Percentiles rank a stretch among this genome's conserved stretches.
Conservation (phyloP, 441 rosid genomes). For the Gossypium davidsonii region DNA sequence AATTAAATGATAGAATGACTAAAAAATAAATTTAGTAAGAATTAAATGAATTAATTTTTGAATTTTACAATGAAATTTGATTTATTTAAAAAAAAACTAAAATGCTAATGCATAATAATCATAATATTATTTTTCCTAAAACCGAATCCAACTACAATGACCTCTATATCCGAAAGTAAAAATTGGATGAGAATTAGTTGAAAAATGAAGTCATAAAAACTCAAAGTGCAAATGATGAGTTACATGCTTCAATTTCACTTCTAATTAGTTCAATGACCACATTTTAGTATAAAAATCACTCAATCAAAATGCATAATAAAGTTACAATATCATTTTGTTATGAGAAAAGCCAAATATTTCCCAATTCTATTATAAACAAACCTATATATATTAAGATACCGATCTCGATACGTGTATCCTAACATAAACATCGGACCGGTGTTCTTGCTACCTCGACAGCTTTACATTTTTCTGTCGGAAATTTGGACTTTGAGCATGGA, state of each 20-base stretch:
- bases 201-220: not conserved
- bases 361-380: not conserved
- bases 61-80: no score
- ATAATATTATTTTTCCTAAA: no score
- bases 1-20: no score
- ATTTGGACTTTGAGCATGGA: constrained; percentile 52
- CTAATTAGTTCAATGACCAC: not conserved
- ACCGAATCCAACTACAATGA: no score
- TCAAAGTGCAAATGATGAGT: not conserved
- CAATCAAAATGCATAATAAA: constrained; percentile 17
- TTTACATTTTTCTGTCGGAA: constrained; percentile 43
- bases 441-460: constrained; percentile 33
- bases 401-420: not conserved
- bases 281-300: constrained; percentile 8
- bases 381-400: not conserved
- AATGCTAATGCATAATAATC: no score
- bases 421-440: constrained; percentile 22
- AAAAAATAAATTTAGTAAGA: no score
- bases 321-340: constrained; percentile 22
- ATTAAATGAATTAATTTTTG: no score
- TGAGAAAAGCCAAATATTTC: constrained; percentile 11
- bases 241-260: not conserved
- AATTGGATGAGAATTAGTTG: not conserved
- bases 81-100: no score
- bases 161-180: no score